Evolutionary conservation across 2,329 filamentous ascomycete species (phyloP), one percentile per base, ranked within the genome.

Genomic region (Aspergillus brasiliensis): DNA sequence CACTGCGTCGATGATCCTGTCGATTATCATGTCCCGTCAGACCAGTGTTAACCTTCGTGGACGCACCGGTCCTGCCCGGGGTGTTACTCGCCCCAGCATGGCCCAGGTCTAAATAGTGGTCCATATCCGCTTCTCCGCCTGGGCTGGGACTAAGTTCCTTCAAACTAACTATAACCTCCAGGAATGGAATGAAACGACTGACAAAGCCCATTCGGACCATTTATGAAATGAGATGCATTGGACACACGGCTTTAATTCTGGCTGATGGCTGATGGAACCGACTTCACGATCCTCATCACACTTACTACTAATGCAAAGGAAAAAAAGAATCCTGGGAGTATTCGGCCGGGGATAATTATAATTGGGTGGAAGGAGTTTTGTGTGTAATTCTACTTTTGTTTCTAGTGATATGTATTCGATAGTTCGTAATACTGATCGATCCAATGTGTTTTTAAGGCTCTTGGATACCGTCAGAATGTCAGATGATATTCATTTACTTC

Each of bases 1-100:
- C 61, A 70, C 77, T 46, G 74, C 68, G 5, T 80, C 78, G 6
- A 63, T 78, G 51, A 60, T 79, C 56, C 65, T 81, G 55, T 81
- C 78, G 1, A 57, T 75, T 60, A 62, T 81, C 47, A 65, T 69
- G 59, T 65, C 73, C 19, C 75, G 77, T 51, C 67, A 72, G 7
- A 59, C 71, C 6, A 70, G 68, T 47, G 67, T 68, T 51, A 75
- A 74, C 67, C 62, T 75, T 62, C 74, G 75, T 51, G 67, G 71
- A 51, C 68, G 72, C 55, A 65, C 69, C 47, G 71, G 69, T 51
- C 68, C 69, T 59, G 68, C 71, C 23, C 68, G 76, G 48, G 73
- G 58, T n/a, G 40, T 57, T 65, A 69, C 69, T 65, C 70, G 67
- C 51, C 77, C 77, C 44, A 71, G 69, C 67, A 81, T 81, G 78